Evolutionary conservation across 441 rosid species (phyloP), one percentile per base, ranked within the genome.

Genomic region (Jatropha multifida): DNA sequence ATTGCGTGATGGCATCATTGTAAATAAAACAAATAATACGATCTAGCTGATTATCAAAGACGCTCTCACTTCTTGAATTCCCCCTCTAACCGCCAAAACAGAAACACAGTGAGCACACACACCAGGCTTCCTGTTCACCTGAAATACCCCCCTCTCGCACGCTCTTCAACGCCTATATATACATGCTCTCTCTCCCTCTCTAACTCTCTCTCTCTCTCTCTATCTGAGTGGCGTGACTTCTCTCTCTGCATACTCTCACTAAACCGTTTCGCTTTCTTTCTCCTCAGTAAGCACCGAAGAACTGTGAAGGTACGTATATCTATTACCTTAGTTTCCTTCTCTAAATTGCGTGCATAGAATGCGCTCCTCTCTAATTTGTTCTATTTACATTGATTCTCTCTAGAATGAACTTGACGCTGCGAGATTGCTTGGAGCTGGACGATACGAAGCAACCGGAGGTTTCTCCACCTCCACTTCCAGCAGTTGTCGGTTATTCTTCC

Each of bases 41-140:
- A 32, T 46, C 59, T 66, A 26, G 18, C 40, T 14, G 37, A n/a
- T 54, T 8, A 40, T 12, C 1, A 40, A 63, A 23, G 41, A 74
- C 54, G 37, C 38, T 41, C 23, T 4, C 56, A 70, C 74, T 81
- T 44, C 63, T 81, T 71, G 74, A 81, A 74, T 74, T 74, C 65
- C 40, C 56, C 27, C 52, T 68, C 66, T 13, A 73, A 77, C 81
- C 74, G 78, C 81, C 78, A 81, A 70, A 81, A 74, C 76, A 63
- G 62, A 32, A 48, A 70, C 60, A 20, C 68, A 60, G 69, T 56
- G 13, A 42, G 37, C 5, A 44, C 17, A 12, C 64, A 12, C 27
- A 66, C 27, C 26, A 40, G 58, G 65, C 60, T 68, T 65, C 65
- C 20, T 14, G 26, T 69, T 48, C 78, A 56, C 75, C 56, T 42